These are phyloP conservation scores for Ceriops tagal DNA, from an alignment of 345 rosid genomes.

Conservation along the genomic window DNA sequence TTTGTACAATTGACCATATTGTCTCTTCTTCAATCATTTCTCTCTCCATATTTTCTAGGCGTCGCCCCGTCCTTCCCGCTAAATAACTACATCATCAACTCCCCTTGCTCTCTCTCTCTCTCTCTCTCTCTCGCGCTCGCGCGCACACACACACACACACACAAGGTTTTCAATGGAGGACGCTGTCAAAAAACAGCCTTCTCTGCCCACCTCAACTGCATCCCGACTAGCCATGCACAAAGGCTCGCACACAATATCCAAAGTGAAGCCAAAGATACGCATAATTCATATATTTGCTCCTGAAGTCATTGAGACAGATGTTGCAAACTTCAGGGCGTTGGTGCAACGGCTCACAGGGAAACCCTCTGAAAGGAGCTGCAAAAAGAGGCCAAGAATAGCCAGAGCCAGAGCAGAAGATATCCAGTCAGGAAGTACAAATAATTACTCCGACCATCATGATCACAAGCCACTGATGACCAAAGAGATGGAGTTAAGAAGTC, in stretches of 20 bases:
- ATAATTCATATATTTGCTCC: conserved; percentile 90
- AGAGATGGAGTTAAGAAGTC: conserved; percentile 28
- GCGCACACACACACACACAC: too few relatives aligned
- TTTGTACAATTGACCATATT: neutral
- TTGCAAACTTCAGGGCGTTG: conserved; percentile 74
- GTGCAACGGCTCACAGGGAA: conserved; percentile 93
- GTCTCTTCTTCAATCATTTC: neutral
- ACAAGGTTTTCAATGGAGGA: conserved; percentile 37
- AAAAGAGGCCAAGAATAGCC: neutral
- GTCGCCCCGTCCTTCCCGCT: conserved; percentile 12
- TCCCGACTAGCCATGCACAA: conserved; percentile 43
- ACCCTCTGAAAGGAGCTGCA: conserved; percentile 30
- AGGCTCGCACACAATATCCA: conserved; percentile 48
- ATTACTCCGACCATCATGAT: neutral
- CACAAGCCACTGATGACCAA: conserved; percentile 1
- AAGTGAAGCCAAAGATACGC: conserved; percentile 68
- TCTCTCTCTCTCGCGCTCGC: conserved; percentile 14
- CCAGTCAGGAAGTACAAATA: neutral
- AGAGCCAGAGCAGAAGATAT: neutral
- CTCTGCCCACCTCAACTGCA: conserved; percentile 14
- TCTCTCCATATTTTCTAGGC: conserved; percentile 19
- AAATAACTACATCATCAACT: conserved; percentile 39
- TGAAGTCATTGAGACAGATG: conserved; percentile 92
- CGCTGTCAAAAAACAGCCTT: conserved; percentile 28
- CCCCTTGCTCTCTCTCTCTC: conserved; percentile 14